Base-by-base conservation (phyloP, 2,329 filamentous ascomycete species). In the Alternaria gaisen region DNA sequence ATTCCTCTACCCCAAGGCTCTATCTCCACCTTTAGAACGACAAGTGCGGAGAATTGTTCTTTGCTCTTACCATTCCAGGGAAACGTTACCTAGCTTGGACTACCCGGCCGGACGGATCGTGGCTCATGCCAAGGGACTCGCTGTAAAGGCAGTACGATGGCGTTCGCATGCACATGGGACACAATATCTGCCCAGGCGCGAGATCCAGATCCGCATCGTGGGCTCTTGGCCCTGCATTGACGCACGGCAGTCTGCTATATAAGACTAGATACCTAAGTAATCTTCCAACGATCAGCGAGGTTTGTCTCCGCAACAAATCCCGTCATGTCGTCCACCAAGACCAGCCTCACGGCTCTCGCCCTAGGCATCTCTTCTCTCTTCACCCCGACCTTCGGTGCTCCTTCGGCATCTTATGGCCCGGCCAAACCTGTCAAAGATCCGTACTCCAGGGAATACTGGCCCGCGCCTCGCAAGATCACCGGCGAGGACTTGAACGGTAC, bases 401-500 rank as follows among this genome's bases (percentile, higher is more conserved):
- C 46, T 38, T 26, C 46, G 2, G 12, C 30, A 36, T 36, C 46
- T 1, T 36, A 48, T 4, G 34, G 11, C 46, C 20, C 46, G 30
- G 12, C 20, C 46, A 50, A 50, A 50, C 20, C 32, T 18, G 32
- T 38, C 20, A 50, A 50, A 2, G 46, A 50, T 14, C 46, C 20
- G 9, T 50, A 50, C 32, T 50, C 32, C 8, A 50, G 30, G 20
- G 46, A 50, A 1, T 26, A 50, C 46, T 50, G 46, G 46, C 46
- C 56, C 1, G 8, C 56, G 41, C 56, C 56, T 47, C 56, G 56
- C 22, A 58, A 47, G 30, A 53, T 58, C 40, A 58, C 56, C 2
- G 56, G 56, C 18, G 10, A 58, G n/a, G 48, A 58, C 30, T 47
- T 58, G 30, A 53, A 58, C 18, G 56, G 56, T 41, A 16, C 38